Conservation (phyloP, 306 rosid species). For the Hippophae tibetana region DNA sequence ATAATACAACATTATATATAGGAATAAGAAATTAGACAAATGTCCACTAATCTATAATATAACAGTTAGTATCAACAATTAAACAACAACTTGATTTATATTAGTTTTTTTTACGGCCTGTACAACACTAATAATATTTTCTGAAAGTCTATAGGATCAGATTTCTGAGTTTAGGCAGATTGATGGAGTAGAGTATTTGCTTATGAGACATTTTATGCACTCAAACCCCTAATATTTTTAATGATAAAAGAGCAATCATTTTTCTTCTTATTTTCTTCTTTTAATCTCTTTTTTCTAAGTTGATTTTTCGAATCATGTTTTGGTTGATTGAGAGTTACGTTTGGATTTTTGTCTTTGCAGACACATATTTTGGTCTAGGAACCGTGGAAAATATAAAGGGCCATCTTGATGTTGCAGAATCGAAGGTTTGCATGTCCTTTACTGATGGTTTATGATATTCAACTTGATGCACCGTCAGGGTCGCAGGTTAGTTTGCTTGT, state of each 20-base stretch:
- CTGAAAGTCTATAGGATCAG: too few species aligned
- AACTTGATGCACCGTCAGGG: not conserved
- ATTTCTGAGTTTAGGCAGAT: too few species aligned
- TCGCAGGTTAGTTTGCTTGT: not conserved
- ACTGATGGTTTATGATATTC: not conserved
- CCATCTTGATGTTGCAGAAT: conserved; percentile 44
- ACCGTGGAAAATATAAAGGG: conserved; percentile 65
- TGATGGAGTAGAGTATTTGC: too few species aligned
- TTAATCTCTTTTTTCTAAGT: not conserved
- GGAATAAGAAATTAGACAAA: too few species aligned
- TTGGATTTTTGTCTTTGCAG: conserved; percentile 24
- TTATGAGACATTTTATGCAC: too few species aligned
- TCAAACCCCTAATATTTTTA: too few species aligned
- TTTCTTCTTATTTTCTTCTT: not conserved
- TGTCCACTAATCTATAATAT: too few species aligned
- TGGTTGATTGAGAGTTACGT: not conserved
- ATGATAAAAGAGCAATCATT: not conserved
- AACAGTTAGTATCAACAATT: too few species aligned
- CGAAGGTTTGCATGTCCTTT: conserved; percentile 36
- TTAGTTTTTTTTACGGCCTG: too few species aligned
- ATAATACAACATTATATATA: too few species aligned
- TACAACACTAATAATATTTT: too few species aligned
- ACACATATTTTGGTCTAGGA: conserved; percentile 73
- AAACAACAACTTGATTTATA: too few species aligned
- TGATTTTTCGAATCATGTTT: not conserved